phyloP scores from a whole-genome alignment of 768 basidiomycete species.

The Naganishia antarctica region DNA sequence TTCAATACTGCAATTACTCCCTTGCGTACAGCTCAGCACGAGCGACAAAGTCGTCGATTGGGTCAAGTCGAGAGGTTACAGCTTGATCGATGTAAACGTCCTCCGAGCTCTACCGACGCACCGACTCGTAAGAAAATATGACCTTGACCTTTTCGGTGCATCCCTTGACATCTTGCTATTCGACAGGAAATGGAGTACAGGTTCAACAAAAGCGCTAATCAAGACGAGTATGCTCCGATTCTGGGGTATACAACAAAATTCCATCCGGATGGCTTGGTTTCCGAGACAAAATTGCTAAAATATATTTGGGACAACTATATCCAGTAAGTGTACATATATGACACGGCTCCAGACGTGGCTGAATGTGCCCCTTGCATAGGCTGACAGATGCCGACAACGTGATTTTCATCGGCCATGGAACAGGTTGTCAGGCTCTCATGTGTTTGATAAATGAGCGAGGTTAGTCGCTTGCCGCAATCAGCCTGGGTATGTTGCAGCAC shows the following conservation, averaged over 20 bases:
- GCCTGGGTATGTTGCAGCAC: no score
- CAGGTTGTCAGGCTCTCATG: constrained; percentile 71
- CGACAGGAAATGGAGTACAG: background rate
- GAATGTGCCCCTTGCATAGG: constrained; percentile 52
- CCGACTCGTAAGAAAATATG: constrained; percentile 16
- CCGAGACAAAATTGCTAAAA: constrained; percentile 56
- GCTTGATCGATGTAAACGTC: constrained; percentile 81
- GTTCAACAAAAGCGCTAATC: constrained; percentile 31
- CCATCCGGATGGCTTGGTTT: constrained; percentile 13
- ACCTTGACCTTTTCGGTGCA: background rate
- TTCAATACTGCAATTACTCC: constrained; percentile 5
- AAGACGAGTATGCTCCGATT: constrained; percentile 17
- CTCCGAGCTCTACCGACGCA: constrained; percentile 49
- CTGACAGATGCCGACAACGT: constrained; percentile 68
- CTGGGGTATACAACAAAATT: background rate
- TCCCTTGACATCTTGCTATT: no score
- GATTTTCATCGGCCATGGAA: constrained; percentile 80
- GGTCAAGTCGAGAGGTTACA: constrained; percentile 64
- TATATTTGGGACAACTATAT: constrained; percentile 98
- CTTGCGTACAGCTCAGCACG: constrained; percentile 65
- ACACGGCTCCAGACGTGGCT: background rate
- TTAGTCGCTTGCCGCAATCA: no score
- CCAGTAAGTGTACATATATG: constrained; percentile 58
- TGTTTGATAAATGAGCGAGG: constrained; percentile 68
- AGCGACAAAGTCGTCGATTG: constrained; percentile 74